Percentiles rank a stretch among this genome's conserved stretches.
Evolutionary conservation across 2,329 filamentous ascomycete species (phyloP).

Genomic region (Fusarium veterinarium): DNA sequence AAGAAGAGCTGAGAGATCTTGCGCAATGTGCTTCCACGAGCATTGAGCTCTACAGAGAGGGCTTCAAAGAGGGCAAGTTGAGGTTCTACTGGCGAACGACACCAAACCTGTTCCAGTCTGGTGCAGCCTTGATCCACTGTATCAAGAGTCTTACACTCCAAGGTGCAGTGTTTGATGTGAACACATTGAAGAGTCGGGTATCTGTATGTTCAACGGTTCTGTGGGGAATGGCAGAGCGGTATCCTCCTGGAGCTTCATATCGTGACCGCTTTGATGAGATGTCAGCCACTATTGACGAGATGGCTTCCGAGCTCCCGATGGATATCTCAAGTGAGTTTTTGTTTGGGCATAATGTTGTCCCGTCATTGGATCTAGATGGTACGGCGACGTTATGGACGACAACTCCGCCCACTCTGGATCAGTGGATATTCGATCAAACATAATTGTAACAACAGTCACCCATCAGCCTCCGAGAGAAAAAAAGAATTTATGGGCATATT

Average conservation of each 20-base stretch:
- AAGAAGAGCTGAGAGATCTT: conserved; percentile 24
- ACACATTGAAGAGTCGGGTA: conserved; percentile 11
- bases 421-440: conserved; percentile 7
- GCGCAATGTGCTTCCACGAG: conserved; percentile 29
- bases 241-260: conserved; percentile 39
- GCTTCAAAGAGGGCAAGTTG: conserved; percentile 39
- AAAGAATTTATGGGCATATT: fast-evolving
- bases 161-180: neutral
- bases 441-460: neutral
- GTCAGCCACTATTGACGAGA: conserved; percentile 10
- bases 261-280: conserved; percentile 44
- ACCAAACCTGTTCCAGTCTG: conserved; percentile 40
- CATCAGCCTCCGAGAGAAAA: too few relatives aligned
- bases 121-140: conserved; percentile 41
- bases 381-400: neutral
- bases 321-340: neutral
- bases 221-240: conserved; percentile 47
- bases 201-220: conserved; percentile 41
- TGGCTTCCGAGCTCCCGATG: fast-evolving
- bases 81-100: conserved; percentile 46
- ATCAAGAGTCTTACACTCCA: neutral
- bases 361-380: conserved; percentile 6
- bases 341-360: neutral
- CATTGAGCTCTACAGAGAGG: conserved; percentile 32
- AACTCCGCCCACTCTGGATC: conserved; percentile 2